Evolutionary conservation across 352 stramenopile species (phyloP).

Genomic region (Thalassiosira livingstoniorum): DNA sequence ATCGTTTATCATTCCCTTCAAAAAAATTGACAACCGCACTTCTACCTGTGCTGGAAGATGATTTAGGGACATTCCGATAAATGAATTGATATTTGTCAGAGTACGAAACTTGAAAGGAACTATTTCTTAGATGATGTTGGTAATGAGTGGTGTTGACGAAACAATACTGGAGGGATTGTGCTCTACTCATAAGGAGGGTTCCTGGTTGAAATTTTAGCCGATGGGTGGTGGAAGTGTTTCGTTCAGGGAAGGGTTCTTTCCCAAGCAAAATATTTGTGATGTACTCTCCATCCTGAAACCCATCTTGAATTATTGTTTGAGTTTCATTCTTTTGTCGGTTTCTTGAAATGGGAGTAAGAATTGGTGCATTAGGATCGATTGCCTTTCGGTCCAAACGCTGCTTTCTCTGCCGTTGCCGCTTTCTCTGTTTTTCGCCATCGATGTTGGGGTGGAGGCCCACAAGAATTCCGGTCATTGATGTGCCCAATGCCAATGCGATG

Average conservation of each 20-base stretch:
- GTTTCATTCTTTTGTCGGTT: neutral
- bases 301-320: too few species aligned
- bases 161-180: constrained; percentile 44
- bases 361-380: neutral
- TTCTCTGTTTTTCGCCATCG: neutral
- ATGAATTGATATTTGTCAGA: constrained; percentile 58
- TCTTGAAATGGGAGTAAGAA: neutral
- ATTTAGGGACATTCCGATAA: constrained; percentile 57
- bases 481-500: neutral
- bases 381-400: too few species aligned
- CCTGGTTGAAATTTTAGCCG: constrained; percentile 50
- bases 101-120: constrained; percentile 30
- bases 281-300: constrained; percentile 31
- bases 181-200: constrained; percentile 32
- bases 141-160: constrained; percentile 51
- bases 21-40: constrained; percentile 54
- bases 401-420: neutral
- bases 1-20: constrained; percentile 35
- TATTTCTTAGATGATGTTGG: constrained; percentile 26
- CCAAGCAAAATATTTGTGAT: constrained; percentile 44
- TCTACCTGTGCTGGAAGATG: constrained; percentile 42
- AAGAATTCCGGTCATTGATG: neutral
- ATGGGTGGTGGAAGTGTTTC: constrained; percentile 1
- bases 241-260: constrained; percentile 28
- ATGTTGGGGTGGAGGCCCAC: neutral